phyloP scores from a whole-genome alignment of 2,329 filamentous ascomycete species.

The Aspergillus hortae region DNA sequence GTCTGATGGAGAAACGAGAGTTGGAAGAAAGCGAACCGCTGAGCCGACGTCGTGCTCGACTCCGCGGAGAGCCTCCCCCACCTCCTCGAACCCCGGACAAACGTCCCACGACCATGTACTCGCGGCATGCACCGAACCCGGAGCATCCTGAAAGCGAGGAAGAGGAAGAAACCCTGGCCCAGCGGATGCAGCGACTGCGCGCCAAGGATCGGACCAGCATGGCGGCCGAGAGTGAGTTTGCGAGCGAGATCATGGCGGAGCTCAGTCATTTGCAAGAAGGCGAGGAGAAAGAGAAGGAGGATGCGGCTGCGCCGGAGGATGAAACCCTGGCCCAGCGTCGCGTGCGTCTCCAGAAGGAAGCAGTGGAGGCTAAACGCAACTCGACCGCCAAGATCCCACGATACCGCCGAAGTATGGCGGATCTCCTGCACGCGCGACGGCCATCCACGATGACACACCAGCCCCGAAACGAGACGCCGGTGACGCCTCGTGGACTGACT shows the following conservation, averaged over 20 bases:
- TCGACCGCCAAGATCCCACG: slow-evolving; percentile 24
- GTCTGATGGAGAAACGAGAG: slow-evolving; percentile 65
- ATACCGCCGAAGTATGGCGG: slow-evolving; percentile 45
- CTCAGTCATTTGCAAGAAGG: slow-evolving; percentile 31
- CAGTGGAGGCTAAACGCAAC: slow-evolving; percentile 22
- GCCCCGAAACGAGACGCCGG: slow-evolving; percentile 19
- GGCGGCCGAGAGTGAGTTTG: slow-evolving; percentile 39
- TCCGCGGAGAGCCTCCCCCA: slow-evolving; percentile 57
- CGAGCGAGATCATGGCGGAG: slow-evolving; percentile 41
- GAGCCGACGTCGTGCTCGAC: slow-evolving; percentile 68
- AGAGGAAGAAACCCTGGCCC: slow-evolving; percentile 45
- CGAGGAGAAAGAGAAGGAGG: slow-evolving; percentile 19
- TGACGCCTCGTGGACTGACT: slow-evolving; percentile 12
- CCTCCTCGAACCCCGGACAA: slow-evolving; percentile 28
- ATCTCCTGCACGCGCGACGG: slow-evolving; percentile 50
- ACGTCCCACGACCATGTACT: slow-evolving; percentile 34
- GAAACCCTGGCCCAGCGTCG: slow-evolving; percentile 48
- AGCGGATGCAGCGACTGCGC: slow-evolving; percentile 41
- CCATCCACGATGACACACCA: slow-evolving; percentile 38
- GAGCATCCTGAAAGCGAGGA: slow-evolving; percentile 29
- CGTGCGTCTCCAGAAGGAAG: slow-evolving; percentile 43
- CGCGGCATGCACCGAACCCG: slow-evolving; percentile 24
- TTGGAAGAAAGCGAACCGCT: slow-evolving; percentile 91
- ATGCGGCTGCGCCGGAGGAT: slow-evolving; percentile 29
- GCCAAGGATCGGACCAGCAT: slow-evolving; percentile 29